Base-by-base conservation (phyloP, 306 rosid species). In the Gleditsia sinensis region DNA sequence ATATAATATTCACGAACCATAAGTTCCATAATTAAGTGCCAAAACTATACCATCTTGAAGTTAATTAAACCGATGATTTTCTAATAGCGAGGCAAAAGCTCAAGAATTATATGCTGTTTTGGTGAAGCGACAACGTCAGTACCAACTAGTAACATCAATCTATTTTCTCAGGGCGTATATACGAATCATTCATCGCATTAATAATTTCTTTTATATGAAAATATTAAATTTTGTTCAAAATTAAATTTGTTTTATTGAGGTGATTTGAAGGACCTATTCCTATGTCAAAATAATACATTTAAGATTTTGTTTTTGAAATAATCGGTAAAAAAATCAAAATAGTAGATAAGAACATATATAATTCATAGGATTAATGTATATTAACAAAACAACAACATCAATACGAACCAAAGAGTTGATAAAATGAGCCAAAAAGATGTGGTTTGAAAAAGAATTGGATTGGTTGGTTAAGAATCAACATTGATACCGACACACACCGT, bases 391-490 rank as follows among this genome's bases (percentile, higher is more conserved):
- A 28, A n/a, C 23, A 17, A 12, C 30, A 28, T 24, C 14, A 62
- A 50, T 5, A 42, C 25, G 42, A 51, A 61, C 3, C 5, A 39
- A 33, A 49, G 13, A 45, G 13, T 43, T 34, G 71, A 74, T 48
- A 33, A 43, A 60, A 72, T 12, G 3, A 33, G 21, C 27, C 33
- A 33, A 56, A 60, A 68, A 69, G 14, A 17, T 11, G 77, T 42
- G 28, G 43, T 54, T 23, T 20, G 45, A 20, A 36, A 45, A 17
- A 21, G 13, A 63, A 28, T n/a, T n/a, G 59, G 69, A 56, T 66
- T 21, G 79, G 71, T 67, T 65, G 49, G 78, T 21, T 19, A 49
- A 72, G 82, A 79, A 82, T 79, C 72, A 54, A 77, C 77, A 39
- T 28, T 67, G 67, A 65, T 64, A 69, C 78, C 67, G 45, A 80